Conservation (phyloP, 495 filamentous ascomycete species). For the Tuber indicum region DNA sequence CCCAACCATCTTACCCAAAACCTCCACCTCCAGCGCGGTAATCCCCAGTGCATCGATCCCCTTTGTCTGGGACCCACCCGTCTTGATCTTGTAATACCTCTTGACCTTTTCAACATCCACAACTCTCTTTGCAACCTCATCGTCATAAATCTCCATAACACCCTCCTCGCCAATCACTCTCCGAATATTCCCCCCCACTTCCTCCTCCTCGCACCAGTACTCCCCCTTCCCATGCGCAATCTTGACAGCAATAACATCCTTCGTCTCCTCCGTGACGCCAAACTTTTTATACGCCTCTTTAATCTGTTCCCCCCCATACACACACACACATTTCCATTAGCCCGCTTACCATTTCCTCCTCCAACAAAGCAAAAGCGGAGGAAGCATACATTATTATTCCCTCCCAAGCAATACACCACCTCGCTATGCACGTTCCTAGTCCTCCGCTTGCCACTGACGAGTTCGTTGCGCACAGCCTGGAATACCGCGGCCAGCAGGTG, state of each 20-base stretch:
- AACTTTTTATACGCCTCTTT: slow-evolving; percentile 82
- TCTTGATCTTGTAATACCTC: slow-evolving; percentile 77
- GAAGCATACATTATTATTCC: slow-evolving; percentile 70
- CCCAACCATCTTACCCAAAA: slow-evolving; percentile 68
- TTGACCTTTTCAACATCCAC: slow-evolving; percentile 62
- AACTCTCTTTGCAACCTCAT: slow-evolving; percentile 43
- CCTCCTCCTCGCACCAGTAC: background rate
- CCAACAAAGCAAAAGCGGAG: background rate
- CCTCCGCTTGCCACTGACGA: slow-evolving; percentile 54
- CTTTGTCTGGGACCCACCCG: slow-evolving; percentile 39
- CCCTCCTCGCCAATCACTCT: slow-evolving; percentile 55
- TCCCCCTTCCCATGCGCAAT: slow-evolving; percentile 43
- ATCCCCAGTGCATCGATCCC: slow-evolving; percentile 38
- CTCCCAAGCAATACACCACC: slow-evolving; percentile 73
- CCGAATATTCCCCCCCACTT: slow-evolving; percentile 1
- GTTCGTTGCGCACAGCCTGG: slow-evolving; percentile 62
- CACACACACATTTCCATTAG: background rate
- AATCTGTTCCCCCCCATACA: slow-evolving; percentile 53
- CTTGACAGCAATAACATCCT: slow-evolving; percentile 68
- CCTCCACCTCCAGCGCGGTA: slow-evolving; percentile 54
- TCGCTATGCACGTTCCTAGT: slow-evolving; percentile 91
- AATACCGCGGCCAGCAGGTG: slow-evolving; percentile 74
- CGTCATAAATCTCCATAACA: slow-evolving; percentile 58
- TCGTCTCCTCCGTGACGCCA: slow-evolving; percentile 66
- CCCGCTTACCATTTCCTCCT: background rate